Evolutionary conservation across 2,329 filamentous ascomycete species (phyloP).

Genomic region (Apiospora malaysiana): DNA sequence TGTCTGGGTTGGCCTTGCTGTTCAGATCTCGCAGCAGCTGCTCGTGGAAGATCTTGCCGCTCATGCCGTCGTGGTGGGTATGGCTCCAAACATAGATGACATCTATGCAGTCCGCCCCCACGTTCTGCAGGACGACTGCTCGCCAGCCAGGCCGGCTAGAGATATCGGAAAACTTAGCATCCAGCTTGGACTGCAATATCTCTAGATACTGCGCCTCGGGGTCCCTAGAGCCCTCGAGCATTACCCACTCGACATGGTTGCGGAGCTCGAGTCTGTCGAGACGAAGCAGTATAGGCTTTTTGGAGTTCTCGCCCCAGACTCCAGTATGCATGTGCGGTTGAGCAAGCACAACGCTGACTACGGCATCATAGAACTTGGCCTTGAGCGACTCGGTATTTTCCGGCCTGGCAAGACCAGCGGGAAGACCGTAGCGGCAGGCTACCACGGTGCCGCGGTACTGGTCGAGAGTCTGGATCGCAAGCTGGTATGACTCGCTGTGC

Average conservation of each 20-base stretch:
- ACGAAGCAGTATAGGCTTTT: constrained; percentile 26
- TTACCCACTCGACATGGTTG: constrained; percentile 29
- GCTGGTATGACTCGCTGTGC: constrained; percentile 20
- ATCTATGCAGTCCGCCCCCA: constrained; percentile 29
- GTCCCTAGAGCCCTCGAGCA: not conserved
- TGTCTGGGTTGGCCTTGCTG: constrained; percentile 21
- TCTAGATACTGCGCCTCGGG: not conserved
- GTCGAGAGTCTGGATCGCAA: constrained; percentile 4
- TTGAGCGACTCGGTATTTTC: not conserved
- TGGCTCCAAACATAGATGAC: constrained; percentile 38
- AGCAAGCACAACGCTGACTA: constrained; percentile 26
- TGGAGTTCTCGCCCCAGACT: constrained; percentile 25
- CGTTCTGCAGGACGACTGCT: constrained; percentile 28
- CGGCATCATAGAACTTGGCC: constrained; percentile 24
- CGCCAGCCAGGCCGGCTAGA: constrained; percentile 36
- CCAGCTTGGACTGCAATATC: constrained; percentile 19
- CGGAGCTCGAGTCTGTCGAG: constrained; percentile 30
- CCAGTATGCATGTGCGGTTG: constrained; percentile 32
- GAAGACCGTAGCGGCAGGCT: constrained; percentile 19
- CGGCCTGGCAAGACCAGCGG: not conserved
- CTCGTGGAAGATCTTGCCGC: constrained; percentile 41
- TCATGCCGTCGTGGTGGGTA: constrained; percentile 35
- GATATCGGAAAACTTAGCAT: constrained; percentile 29
- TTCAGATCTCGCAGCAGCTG: constrained; percentile 37
- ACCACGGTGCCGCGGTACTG: constrained; percentile 5